These are phyloP conservation scores for Helotiales sp. DNA, from an alignment of 2,329 filamentous ascomycete species.

Conservation along the genomic window DNA sequence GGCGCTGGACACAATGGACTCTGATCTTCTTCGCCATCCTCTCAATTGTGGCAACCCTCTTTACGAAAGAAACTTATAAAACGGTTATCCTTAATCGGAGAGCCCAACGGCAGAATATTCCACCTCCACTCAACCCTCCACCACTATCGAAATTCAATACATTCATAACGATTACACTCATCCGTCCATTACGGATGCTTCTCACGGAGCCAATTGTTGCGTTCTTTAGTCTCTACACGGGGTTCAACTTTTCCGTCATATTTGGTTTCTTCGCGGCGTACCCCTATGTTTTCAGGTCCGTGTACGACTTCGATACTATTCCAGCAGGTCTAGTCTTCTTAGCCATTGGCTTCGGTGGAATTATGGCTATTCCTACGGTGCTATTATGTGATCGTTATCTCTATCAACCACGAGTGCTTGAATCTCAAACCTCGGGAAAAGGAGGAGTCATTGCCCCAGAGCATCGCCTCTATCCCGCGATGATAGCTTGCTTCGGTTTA, in stretches of 20 bases:
- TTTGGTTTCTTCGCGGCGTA: conserved; percentile 58
- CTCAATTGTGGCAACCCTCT: conserved; percentile 18
- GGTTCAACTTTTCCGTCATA: conserved; percentile 56
- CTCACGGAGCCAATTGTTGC: conserved; percentile 66
- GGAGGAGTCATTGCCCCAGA: conserved; percentile 50
- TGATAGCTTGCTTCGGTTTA: conserved; percentile 59
- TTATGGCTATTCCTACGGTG: conserved; percentile 40
- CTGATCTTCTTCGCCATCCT: conserved; percentile 21
- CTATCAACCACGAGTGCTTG: conserved; percentile 48
- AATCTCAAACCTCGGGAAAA: neutral
- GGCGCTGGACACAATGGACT: conserved; percentile 30
- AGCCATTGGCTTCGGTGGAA: conserved; percentile 22
- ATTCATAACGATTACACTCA: conserved; percentile 26
- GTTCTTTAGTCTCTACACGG: conserved; percentile 56
- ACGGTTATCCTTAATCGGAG: conserved; percentile 25
- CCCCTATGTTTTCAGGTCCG: conserved; percentile 51
- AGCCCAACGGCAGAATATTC: conserved; percentile 5
- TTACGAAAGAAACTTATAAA: conserved; percentile 29
- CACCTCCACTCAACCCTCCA: conserved; percentile 9
- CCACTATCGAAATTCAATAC: conserved; percentile 15
- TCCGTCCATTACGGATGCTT: conserved; percentile 59
- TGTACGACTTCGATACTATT: conserved; percentile 50
- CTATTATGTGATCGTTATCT: conserved; percentile 48
- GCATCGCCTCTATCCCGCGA: conserved; percentile 59
- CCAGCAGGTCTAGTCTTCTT: conserved; percentile 30